A percentile compares a stretch with the other conserved stretches of the same genome.
Conservation (phyloP, 805 yeast species). For the Ogataea trehaloabstinens region DNA sequence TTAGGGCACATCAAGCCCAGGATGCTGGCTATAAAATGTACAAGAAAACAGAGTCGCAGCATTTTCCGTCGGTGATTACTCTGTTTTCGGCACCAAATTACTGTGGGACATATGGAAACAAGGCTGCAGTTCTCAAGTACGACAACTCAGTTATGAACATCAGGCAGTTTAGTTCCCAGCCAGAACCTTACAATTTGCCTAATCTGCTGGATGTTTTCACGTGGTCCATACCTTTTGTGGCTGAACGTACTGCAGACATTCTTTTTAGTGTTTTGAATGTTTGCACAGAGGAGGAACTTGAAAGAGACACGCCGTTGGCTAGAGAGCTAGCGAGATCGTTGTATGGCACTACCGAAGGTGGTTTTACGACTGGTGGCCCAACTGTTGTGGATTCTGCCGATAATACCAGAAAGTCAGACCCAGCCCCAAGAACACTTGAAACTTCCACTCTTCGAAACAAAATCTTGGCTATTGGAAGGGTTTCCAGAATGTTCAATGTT, state of each 20-base stretch:
- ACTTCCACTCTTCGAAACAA: slow-evolving; percentile 68
- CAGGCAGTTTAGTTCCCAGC: slow-evolving; percentile 86
- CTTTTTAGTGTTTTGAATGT: slow-evolving; percentile 84
- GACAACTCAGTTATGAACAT: slow-evolving; percentile 92
- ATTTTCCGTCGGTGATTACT: slow-evolving; percentile 87
- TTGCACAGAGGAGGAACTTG: slow-evolving; percentile 93
- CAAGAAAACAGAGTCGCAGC: slow-evolving; percentile 75
- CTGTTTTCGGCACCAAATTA: slow-evolving; percentile 96
- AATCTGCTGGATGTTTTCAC: slow-evolving; percentile 96
- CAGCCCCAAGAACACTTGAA: slow-evolving; percentile 18
- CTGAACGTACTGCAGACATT: slow-evolving; percentile 94
- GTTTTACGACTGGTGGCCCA: slow-evolving; percentile 16
- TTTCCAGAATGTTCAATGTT: slow-evolving; percentile 89
- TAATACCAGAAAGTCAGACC: too few relatives aligned
- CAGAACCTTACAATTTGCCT: slow-evolving; percentile 97
- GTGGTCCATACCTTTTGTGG: slow-evolving; percentile 97
- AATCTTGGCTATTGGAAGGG: slow-evolving; percentile 93
- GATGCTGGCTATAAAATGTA: slow-evolving; percentile 97
- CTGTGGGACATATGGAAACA: slow-evolving; percentile 86
- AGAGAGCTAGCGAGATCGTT: slow-evolving; percentile 36
- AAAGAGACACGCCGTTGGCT: slow-evolving; percentile 62
- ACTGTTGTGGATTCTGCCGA: neutral
- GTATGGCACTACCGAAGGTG: neutral
- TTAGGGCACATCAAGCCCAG: slow-evolving; percentile 97
- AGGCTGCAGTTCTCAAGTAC: slow-evolving; percentile 92